Percentiles rank a stretch among this genome's conserved stretches.
phyloP scores from a whole-genome alignment of 2,329 filamentous ascomycete genomes.

The Trichoderma pleuroti region DNA sequence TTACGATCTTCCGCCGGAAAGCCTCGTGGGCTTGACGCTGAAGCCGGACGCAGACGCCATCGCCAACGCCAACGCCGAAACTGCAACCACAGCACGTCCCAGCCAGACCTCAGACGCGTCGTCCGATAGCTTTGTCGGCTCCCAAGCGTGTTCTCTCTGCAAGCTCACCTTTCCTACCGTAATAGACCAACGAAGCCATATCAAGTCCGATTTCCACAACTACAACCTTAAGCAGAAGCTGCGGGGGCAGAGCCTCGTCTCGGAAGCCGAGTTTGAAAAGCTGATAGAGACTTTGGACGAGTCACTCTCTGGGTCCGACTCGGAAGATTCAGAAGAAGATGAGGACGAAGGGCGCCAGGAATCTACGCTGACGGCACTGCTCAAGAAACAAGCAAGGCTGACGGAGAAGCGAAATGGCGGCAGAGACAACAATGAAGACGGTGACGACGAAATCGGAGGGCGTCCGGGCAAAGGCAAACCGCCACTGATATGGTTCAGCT shows the following conservation, averaged over 20 bases:
- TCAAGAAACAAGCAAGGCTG: conserved; percentile 80
- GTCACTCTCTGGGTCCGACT: conserved; percentile 84
- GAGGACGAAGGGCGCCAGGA: conserved; percentile 56
- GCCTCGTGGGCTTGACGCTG: conserved; percentile 63
- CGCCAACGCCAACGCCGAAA: conserved; percentile 21
- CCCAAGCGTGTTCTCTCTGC: conserved; percentile 81
- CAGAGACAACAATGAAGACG: conserved; percentile 52
- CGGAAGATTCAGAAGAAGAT: conserved; percentile 67
- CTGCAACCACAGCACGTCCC: conserved; percentile 20
- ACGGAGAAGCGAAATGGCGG: conserved; percentile 46
- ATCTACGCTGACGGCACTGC: conserved; percentile 67
- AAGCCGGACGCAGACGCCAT: conserved; percentile 34
- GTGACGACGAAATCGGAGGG: conserved; percentile 38
- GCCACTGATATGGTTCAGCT: conserved; percentile 82
- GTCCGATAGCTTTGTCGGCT: conserved; percentile 44
- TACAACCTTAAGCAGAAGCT: conserved; percentile 95
- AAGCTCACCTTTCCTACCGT: conserved; percentile 66
- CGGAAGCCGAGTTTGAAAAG: conserved; percentile 81
- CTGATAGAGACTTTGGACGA: conserved; percentile 84
- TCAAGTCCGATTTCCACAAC: conserved; percentile 84
- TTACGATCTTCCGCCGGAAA: conserved; percentile 75
- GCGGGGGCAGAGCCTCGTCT: conserved; percentile 66
- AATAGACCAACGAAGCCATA: conserved; percentile 78
- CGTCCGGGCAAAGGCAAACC: conserved; percentile 60
- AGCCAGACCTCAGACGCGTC: not conserved